Evolutionary conservation across 441 rosid genomes (phyloP).

Genomic region (Populus hybrid): DNA sequence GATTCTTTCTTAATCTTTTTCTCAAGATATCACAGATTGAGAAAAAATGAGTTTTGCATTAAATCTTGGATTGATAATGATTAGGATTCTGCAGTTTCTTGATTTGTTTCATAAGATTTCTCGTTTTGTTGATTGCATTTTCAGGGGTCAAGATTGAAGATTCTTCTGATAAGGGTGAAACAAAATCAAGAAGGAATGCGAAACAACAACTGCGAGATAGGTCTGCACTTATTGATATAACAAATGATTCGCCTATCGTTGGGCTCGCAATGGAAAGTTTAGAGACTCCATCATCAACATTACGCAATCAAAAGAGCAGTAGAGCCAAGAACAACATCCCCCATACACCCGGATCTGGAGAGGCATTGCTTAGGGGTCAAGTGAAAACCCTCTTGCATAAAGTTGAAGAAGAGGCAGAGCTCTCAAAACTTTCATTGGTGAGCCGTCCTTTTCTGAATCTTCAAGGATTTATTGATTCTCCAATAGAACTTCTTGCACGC

Average conservation of each 20-base stretch:
- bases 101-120: neutral
- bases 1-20: neutral
- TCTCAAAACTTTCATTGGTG: conserved; percentile 42
- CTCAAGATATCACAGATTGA: no score
- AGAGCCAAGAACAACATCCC: conserved; percentile 31
- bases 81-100: neutral
- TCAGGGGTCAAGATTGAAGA: conserved; percentile 52
- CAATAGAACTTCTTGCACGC: conserved; percentile 69
- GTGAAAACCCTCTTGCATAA: conserved; percentile 73
- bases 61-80: neutral
- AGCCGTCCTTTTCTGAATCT: conserved; percentile 41
- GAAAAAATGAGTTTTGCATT: neutral
- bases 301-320: conserved; percentile 37
- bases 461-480: conserved; percentile 50
- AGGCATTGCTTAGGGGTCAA: conserved; percentile 79
- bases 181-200: conserved; percentile 38
- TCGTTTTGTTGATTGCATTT: neutral
- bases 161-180: conserved; percentile 33
- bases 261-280: conserved; percentile 58
- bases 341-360: conserved; percentile 82
- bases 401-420: conserved; percentile 68
- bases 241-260: conserved; percentile 86
- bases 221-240: conserved; percentile 67
- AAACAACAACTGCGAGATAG: conserved; percentile 42
- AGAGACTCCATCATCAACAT: conserved; percentile 60